Conservation (phyloP, 129 eudicot genomes). For the Sambucus nigra region DNA sequence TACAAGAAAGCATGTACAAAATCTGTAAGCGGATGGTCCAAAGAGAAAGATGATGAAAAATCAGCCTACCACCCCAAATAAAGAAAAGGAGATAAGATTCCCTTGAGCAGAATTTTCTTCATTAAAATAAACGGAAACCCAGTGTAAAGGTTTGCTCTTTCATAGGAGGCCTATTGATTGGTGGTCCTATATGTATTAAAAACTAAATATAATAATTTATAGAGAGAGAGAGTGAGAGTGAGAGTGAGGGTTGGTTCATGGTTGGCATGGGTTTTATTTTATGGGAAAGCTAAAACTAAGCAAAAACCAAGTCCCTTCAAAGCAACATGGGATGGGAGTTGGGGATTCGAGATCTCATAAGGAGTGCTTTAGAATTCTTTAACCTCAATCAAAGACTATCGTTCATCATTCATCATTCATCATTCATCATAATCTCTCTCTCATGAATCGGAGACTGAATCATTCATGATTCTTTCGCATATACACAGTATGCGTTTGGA, state of each 20-base stretch:
- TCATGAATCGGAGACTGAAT: conserved; percentile 11
- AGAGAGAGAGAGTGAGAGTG: not conserved
- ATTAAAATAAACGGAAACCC: not conserved
- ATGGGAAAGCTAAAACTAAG: conserved; percentile 9
- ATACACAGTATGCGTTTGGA: not conserved
- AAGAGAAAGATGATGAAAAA: conserved; percentile 17
- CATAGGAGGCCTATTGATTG: conserved; percentile 10
- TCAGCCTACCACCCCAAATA: conserved; percentile 4
- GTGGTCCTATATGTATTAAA: conserved; percentile 3
- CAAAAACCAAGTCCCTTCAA: conserved; percentile 10
- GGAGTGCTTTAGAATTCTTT: conserved; percentile 9
- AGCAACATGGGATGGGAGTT: conserved; percentile 30
- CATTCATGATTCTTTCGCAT: conserved; percentile 9
- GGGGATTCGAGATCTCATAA: conserved; percentile 21
- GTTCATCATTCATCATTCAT: not conserved
- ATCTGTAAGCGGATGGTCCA: conserved; percentile 7
- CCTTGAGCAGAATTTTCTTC: conserved; percentile 3
- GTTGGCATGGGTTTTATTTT: conserved; percentile 35
- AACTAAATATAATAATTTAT: not conserved
- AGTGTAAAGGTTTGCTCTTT: conserved; percentile 11
- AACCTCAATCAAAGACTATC: not conserved
- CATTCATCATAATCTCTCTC: not conserved
- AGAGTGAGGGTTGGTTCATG: conserved; percentile 16
- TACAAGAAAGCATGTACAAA: not conserved
- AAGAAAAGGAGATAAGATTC: conserved; percentile 21